phyloP scores from a whole-genome alignment of 208 protist species.

The Trypanosoma caninum region DNA sequence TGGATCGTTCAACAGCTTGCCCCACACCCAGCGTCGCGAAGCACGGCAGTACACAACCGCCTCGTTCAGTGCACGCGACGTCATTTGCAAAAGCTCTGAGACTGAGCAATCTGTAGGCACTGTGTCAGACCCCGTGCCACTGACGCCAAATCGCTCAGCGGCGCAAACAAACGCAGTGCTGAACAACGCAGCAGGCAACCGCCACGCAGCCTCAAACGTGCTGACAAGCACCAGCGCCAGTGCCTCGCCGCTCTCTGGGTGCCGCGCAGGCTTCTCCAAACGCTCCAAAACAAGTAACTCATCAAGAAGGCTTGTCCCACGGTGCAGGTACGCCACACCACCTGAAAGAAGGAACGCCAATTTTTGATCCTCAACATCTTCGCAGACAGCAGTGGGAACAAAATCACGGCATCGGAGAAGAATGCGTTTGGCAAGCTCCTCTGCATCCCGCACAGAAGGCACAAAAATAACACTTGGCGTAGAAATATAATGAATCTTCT shows the following conservation, averaged over 20 bases:
- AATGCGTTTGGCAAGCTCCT: conserved; percentile 64
- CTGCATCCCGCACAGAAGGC: conserved; percentile 49
- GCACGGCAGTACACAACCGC: conserved; percentile 62
- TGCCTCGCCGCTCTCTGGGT: conserved; percentile 38
- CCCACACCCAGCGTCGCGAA: conserved; percentile 68
- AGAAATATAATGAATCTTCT: conserved; percentile 45
- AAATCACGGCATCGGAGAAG: conserved; percentile 71
- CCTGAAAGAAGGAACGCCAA: conserved; percentile 58
- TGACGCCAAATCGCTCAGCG: conserved; percentile 42
- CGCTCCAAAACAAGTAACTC: conserved; percentile 47
- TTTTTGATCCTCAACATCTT: conserved; percentile 43
- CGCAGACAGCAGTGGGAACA: conserved; percentile 30
- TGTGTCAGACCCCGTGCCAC: not conserved
- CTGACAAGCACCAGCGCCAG: conserved; percentile 77
- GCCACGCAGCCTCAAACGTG: conserved; percentile 72
- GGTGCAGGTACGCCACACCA: conserved; percentile 78
- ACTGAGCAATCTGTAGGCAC: conserved; percentile 49
- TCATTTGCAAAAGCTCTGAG: conserved; percentile 74
- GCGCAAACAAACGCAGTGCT: conserved; percentile 64
- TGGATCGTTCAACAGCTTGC: conserved; percentile 68
- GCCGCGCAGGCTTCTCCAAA: conserved; percentile 46
- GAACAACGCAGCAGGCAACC: conserved; percentile 75
- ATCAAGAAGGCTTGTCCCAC: conserved; percentile 57
- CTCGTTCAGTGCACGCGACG: conserved; percentile 62
- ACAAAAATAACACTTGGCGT: conserved; percentile 71